These are phyloP conservation scores for Hordeum marinum DNA, from an alignment of 176 grass and related monocot species.

Conservation along the genomic window DNA sequence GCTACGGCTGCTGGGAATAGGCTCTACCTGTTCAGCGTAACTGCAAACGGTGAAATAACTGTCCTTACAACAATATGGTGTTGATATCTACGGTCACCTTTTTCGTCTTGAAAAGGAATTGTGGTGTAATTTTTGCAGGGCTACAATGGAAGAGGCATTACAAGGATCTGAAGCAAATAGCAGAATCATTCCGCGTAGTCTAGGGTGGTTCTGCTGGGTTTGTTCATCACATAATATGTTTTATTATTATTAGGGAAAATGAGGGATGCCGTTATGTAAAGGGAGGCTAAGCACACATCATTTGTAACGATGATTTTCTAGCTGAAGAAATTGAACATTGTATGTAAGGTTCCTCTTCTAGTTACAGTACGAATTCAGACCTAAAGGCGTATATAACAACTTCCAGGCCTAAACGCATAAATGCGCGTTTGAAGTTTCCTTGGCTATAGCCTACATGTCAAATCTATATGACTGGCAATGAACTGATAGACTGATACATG, in stretches of 20 bases:
- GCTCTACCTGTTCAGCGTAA: constrained; percentile 90
- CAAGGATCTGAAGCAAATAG: constrained; percentile 84
- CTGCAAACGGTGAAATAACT: constrained; percentile 59
- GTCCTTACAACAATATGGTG: not conserved
- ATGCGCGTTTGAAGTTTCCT: not conserved
- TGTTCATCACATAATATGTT: not conserved
- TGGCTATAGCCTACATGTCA: constrained; percentile 12
- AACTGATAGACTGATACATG: not conserved
- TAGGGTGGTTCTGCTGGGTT: constrained; percentile 17
- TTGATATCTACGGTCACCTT: not conserved
- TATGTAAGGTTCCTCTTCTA: constrained; percentile 11
- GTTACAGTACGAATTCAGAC: constrained; percentile 1
- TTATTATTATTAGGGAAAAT: constrained; percentile 9
- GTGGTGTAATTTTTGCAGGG: constrained; percentile 26
- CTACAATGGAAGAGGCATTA: constrained; percentile 97
- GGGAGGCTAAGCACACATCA: constrained; percentile 1
- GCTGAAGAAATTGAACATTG: not conserved
- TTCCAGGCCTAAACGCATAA: not conserved
- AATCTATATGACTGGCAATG: not conserved
- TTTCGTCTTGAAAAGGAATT: not conserved
- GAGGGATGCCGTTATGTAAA: constrained; percentile 3
- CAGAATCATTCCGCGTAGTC: constrained; percentile 76
- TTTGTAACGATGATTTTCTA: not conserved
- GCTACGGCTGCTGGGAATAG: constrained; percentile 93
- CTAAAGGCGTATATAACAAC: not conserved